These are phyloP conservation scores for Calonectria hongkongensis DNA, from an alignment of 2,329 filamentous ascomycete genomes.

Conservation along the genomic window DNA sequence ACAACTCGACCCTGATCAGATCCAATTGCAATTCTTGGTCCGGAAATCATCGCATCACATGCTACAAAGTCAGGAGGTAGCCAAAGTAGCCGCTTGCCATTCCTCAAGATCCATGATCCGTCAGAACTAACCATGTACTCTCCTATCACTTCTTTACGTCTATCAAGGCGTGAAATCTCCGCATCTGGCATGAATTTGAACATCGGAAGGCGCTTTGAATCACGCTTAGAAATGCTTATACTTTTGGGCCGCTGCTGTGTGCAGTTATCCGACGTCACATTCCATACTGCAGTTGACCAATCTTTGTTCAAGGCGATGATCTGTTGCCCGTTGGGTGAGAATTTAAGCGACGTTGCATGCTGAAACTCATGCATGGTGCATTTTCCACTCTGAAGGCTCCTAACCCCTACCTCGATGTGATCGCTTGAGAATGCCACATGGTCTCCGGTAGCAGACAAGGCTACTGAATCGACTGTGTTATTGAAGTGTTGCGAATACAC, in stretches of 20 bases:
- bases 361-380: constrained; percentile 3
- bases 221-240: constrained; percentile 4
- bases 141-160: neutral
- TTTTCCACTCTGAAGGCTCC: constrained; percentile 3
- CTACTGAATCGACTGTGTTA: neutral
- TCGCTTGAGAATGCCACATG: constrained; percentile 14
- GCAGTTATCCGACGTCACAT: neutral
- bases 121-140: constrained; percentile 20
- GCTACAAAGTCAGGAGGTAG: constrained; percentile 10
- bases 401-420: neutral
- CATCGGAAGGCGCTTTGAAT: constrained; percentile 14
- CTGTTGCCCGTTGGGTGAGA: constrained; percentile 8
- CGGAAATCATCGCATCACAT: constrained; percentile 14
- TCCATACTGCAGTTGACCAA: constrained; percentile 12
- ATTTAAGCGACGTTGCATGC: neutral
- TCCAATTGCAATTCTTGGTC: constrained; percentile 17
- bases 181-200: constrained; percentile 8
- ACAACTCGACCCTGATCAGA: constrained; percentile 5
- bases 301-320: constrained; percentile 7
- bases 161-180: neutral
- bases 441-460: neutral
- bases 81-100: constrained; percentile 2
- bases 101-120: constrained; percentile 9
- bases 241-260: neutral
- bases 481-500: neutral